Conservation (phyloP, 2,329 filamentous ascomycete species). For the Alternaria alternata region DNA sequence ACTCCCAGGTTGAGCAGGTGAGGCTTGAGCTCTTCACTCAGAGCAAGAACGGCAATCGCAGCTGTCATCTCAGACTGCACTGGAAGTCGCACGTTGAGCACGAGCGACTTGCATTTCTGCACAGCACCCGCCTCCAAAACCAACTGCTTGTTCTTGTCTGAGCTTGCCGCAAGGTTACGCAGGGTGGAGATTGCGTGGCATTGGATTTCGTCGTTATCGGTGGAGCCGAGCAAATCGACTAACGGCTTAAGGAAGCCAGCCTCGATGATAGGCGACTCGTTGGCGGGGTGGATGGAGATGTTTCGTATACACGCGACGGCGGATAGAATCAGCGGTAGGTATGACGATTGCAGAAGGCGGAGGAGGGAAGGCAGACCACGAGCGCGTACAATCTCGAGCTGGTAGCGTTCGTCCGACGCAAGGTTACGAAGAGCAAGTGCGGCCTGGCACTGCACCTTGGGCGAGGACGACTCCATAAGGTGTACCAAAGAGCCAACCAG, state of each 20-base stretch:
- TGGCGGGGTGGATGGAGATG: conserved; percentile 96
- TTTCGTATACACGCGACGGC: conserved; percentile 98
- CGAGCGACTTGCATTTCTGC: conserved; percentile 97
- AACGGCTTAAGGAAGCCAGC: conserved; percentile 93
- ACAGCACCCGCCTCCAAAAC: conserved; percentile 96
- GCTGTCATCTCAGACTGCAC: conserved; percentile 99
- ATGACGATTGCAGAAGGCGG: conserved; percentile 90
- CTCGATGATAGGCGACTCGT: conserved; percentile 98
- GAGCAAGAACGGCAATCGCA: conserved; percentile 93
- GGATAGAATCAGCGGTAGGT: conserved; percentile 92
- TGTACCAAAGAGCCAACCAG: conserved; percentile 94
- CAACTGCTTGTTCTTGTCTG: conserved; percentile 97
- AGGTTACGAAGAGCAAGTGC: conserved; percentile 92
- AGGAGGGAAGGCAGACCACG: conserved; percentile 85
- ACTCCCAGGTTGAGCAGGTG: conserved; percentile 91
- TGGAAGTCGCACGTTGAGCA: conserved; percentile 88
- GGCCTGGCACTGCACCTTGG: conserved; percentile 96
- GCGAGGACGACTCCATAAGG: conserved; percentile 93
- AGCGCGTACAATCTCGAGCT: conserved; percentile 93
- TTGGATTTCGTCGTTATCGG: conserved; percentile 98
- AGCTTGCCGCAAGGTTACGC: conserved; percentile 93
- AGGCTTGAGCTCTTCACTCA: conserved; percentile 94
- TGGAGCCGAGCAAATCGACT: conserved; percentile 91
- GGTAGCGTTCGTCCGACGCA: conserved; percentile 97
- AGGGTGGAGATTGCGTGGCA: conserved; percentile 98